Evolutionary conservation across 1,139 yeast species (phyloP), one percentile per base, ranked within the genome.

Genomic region (Tardiomyces depauwii): DNA sequence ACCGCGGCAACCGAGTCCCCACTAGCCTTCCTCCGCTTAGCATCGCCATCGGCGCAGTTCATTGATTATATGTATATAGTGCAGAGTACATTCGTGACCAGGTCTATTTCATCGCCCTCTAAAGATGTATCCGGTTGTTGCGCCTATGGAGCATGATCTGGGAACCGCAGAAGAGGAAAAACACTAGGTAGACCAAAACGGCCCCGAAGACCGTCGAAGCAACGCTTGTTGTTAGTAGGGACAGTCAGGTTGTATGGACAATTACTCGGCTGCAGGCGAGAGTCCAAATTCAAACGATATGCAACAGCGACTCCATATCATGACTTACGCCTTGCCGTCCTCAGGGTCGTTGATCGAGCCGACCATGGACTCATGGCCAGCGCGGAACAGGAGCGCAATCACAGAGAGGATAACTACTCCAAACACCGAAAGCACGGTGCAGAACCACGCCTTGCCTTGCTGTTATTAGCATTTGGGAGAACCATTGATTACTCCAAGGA

Each of bases 131-230:
- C 55, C 84, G 68, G 52, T 70, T 69, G 56, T 81, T 81, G 62
- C 81, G 76, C 58, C 71, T 74, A 56, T 80, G 78, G 53, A 82
- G 63, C 49, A 71, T 62, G 41, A 87, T 78, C 64, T 91, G 96
- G 57, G 79, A 78, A 2, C 96, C 96, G 65, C 97, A 91, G 69
- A 88, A 89, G 28, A 80, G 71, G 59, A 89, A 82, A 72, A 88
- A 87, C 41, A 72, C 74, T 48, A 80, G 67, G 63, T 91, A 91
- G 12, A 91, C 91, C 51, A 83, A 65, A 6, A 89, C 96, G 21
- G 97, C 96, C 42, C 89, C 82, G 65, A 83, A 84, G 18, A 91
- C 80, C 2, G 97, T 91, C 52, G 77, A 76, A 33, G 97, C 96
- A 42, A 89, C 97, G 18, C 78, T 73, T 5, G 10, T 40, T 10